Conservation (phyloP, 495 filamentous ascomycete genomes). For the Penicillium macrosclerotiorum region DNA sequence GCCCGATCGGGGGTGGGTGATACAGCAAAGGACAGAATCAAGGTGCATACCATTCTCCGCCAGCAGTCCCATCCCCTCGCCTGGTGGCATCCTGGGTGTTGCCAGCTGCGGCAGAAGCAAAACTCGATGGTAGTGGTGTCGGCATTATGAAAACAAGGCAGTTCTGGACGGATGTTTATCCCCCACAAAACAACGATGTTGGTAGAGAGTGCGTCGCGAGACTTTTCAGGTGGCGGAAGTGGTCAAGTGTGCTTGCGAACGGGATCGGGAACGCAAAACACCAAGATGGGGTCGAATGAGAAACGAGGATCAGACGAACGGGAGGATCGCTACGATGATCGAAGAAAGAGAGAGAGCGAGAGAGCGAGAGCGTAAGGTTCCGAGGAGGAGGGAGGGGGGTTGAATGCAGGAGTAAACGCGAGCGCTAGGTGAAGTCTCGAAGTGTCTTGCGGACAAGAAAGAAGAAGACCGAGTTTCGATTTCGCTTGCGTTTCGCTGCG, state of each 20-base stretch:
- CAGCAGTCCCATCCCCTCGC: slow-evolving; percentile 53
- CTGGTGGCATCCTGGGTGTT: slow-evolving; percentile 57
- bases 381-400: slow-evolving; percentile 9
- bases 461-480: slow-evolving; percentile 30
- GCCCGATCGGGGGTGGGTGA: no score
- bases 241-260: slow-evolving; percentile 28
- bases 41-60: slow-evolving; percentile 55
- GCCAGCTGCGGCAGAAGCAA: slow-evolving; percentile 78
- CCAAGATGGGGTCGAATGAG: slow-evolving; percentile 8
- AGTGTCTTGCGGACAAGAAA: no score
- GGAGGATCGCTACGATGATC: slow-evolving; percentile 24
- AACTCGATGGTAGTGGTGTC: slow-evolving; percentile 76
- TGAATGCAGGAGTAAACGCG: slow-evolving; percentile 28
- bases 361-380: no score
- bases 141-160: slow-evolving; percentile 54
- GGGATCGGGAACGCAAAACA: slow-evolving; percentile 23
- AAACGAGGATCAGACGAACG: slow-evolving; percentile 1
- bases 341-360: slow-evolving; percentile 11
- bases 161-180: slow-evolving; percentile 20
- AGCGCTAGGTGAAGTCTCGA: slow-evolving; percentile 26
- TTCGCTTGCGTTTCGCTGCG: slow-evolving; percentile 33
- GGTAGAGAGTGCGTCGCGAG: slow-evolving; percentile 22
- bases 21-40: slow-evolving; percentile 13
- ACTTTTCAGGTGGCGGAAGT: slow-evolving; percentile 21
- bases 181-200: slow-evolving; percentile 22